Percentiles rank a stretch among this genome's conserved stretches.
phyloP scores from a whole-genome alignment of 345 rosid species.

The Brassica cretica region DNA sequence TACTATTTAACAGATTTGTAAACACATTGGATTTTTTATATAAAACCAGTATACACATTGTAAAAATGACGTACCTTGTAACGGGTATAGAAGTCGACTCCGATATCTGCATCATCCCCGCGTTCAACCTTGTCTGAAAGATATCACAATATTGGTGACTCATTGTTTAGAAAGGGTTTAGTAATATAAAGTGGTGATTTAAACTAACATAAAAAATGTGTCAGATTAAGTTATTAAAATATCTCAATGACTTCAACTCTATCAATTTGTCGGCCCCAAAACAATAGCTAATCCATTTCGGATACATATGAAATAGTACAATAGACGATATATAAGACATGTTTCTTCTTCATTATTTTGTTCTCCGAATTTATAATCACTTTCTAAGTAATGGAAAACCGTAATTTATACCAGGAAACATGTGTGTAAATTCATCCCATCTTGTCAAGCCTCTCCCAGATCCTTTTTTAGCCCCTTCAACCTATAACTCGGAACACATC shows the following conservation, averaged over 20 bases:
- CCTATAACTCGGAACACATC: slow-evolving; percentile 20
- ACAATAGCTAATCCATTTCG: not conserved
- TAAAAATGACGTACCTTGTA: slow-evolving; percentile 29
- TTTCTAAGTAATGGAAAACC: not conserved
- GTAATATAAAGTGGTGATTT: not conserved
- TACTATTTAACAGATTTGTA: not conserved
- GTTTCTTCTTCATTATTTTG: not conserved
- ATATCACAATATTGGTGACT: not conserved
- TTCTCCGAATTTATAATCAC: not conserved
- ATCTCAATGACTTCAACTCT: not conserved
- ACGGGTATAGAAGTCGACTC: slow-evolving; percentile 36
- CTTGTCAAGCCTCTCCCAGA: slow-evolving; percentile 37
- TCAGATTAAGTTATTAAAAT: not conserved
- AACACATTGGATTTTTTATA: not conserved
- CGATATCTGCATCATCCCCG: not conserved
- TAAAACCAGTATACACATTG: not conserved
- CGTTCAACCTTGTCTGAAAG: slow-evolving; percentile 26
- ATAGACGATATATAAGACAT: not conserved
- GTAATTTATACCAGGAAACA: slow-evolving; percentile 29
- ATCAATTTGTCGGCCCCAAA: not conserved
- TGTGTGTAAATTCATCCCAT: slow-evolving; percentile 42
- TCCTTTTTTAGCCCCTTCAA: slow-evolving; percentile 41
- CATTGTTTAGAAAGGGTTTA: not conserved
- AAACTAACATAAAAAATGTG: not conserved
- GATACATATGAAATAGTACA: not conserved